Evolutionary conservation across 768 basidiomycete species (phyloP).

Genomic region (Trametes punicea): DNA sequence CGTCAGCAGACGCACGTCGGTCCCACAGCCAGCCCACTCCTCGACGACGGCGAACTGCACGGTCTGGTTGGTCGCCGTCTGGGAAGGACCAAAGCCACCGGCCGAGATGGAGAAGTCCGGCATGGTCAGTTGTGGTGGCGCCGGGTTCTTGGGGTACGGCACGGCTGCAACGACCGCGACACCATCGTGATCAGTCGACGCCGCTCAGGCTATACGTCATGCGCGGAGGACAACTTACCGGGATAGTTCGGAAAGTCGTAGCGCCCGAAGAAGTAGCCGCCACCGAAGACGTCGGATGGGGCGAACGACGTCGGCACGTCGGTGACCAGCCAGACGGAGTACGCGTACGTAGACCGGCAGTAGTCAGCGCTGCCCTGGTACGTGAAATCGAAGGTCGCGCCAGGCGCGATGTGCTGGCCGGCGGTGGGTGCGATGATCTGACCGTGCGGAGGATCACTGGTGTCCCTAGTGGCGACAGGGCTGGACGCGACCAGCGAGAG

Average conservation of each 20-base stretch:
- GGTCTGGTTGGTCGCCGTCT: conserved; percentile 30
- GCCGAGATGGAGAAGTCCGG: conserved; percentile 42
- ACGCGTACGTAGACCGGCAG: conserved; percentile 40
- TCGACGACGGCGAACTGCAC: conserved; percentile 41
- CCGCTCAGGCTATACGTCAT: not conserved
- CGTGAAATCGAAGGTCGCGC: conserved; percentile 37
- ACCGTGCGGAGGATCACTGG: conserved; percentile 18
- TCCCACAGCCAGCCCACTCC: conserved; percentile 39
- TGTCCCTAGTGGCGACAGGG: not conserved
- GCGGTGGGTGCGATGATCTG: conserved; percentile 31
- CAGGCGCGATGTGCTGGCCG: conserved; percentile 39
- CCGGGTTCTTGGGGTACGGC: conserved; percentile 37
- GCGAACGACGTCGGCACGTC: conserved; percentile 26
- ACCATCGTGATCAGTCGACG: not conserved
- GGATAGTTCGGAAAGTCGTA: conserved; percentile 44
- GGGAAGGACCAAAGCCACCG: conserved; percentile 39
- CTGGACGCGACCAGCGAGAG: conserved; percentile 7
- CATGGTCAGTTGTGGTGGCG: conserved; percentile 41
- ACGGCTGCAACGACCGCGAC: conserved; percentile 33
- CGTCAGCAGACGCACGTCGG: conserved; percentile 8
- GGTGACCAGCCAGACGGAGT: conserved; percentile 41
- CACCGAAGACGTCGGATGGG: conserved; percentile 32
- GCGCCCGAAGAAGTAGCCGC: conserved; percentile 43
- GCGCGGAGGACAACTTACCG: conserved; percentile 27
- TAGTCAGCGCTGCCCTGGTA: conserved; percentile 41